A percentile compares a stretch with the other conserved stretches of the same genome.
phyloP scores from a whole-genome alignment of 371 early-diverging fungal species.

The Coemansia sp. region DNA sequence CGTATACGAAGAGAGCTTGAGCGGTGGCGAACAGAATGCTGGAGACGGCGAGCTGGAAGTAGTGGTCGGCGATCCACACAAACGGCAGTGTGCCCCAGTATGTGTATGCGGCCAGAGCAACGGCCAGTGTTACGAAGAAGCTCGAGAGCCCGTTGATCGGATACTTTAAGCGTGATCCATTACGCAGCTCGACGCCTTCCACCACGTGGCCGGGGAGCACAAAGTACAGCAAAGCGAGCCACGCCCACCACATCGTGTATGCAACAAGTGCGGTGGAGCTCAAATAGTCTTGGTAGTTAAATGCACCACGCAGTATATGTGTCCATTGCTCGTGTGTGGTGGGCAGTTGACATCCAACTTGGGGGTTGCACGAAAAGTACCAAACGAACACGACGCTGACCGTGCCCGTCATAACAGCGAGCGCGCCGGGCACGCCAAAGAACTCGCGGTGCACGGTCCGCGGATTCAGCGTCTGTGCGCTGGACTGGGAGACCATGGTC shows the following conservation, averaged over 20 bases:
- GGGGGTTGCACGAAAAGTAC: constrained; percentile 65
- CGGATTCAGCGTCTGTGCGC: constrained; percentile 41
- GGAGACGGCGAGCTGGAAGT: constrained; percentile 66
- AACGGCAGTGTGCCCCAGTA: constrained; percentile 61
- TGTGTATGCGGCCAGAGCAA: constrained; percentile 49
- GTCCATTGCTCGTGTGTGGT: constrained; percentile 15
- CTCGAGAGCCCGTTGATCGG: constrained; percentile 71
- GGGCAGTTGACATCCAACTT: constrained; percentile 57
- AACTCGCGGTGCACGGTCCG: constrained; percentile 54
- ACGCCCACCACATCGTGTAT: constrained; percentile 66
- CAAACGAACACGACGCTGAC: constrained; percentile 63
- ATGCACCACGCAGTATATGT: constrained; percentile 9
- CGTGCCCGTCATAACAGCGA: constrained; percentile 60
- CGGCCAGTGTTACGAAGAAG: constrained; percentile 58
- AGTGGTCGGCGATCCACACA: constrained; percentile 74
- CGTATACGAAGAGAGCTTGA: constrained; percentile 69
- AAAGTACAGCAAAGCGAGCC: constrained; percentile 63
- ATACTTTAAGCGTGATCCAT: constrained; percentile 68
- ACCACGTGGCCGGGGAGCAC: constrained; percentile 69
- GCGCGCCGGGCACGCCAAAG: constrained; percentile 74
- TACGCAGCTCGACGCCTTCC: constrained; percentile 70
- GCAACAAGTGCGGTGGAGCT: constrained; percentile 56
- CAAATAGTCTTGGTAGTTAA: constrained; percentile 42
- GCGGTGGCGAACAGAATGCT: constrained; percentile 63
- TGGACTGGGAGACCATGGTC: not conserved